A percentile compares a stretch with the other conserved stretches of the same genome.
phyloP scores from a whole-genome alignment of 768 basidiomycete species.

The Lentinus tigrinus region DNA sequence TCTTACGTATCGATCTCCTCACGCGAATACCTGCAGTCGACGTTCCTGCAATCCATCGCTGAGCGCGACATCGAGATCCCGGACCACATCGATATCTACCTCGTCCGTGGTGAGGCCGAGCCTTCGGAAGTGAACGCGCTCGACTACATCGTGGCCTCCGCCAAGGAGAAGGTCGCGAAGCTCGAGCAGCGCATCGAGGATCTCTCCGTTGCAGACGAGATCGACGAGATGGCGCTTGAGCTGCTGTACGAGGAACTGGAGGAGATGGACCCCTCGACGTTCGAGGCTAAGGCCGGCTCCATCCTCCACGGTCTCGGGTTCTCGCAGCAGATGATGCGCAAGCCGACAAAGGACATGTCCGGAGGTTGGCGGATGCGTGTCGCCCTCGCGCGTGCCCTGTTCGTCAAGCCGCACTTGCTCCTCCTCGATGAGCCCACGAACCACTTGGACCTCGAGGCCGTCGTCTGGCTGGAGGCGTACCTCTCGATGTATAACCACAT shows the following conservation, averaged over 20 bases:
- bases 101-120: conserved; percentile 94
- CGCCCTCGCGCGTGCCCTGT: conserved; percentile 91
- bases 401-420: conserved; percentile 94
- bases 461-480: conserved; percentile 99
- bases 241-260: conserved; percentile 93
- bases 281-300: conserved; percentile 93
- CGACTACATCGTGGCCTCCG: conserved; percentile 93
- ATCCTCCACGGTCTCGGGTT: conserved; percentile 99
- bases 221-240: conserved; percentile 88
- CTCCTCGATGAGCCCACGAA: conserved; percentile 93
- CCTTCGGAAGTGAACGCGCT: conserved; percentile 95
- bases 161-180: conserved; percentile 88
- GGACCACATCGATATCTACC: conserved; percentile 94
- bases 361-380: conserved; percentile 99
- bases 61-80: conserved; percentile 96
- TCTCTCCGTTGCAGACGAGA: conserved; percentile 81
- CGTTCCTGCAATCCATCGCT: conserved; percentile 92
- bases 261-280: conserved; percentile 93
- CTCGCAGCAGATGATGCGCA: conserved; percentile 86
- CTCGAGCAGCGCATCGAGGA: conserved; percentile 95
- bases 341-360: conserved; percentile 97
- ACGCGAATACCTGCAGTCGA: conserved; percentile 57
- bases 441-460: conserved; percentile 94
- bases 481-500: conserved; percentile 98
- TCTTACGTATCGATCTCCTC: conserved; percentile 2